phyloP scores from a whole-genome alignment of 2,329 filamentous ascomycete genomes.

The Atkinsonella hypoxylon region DNA sequence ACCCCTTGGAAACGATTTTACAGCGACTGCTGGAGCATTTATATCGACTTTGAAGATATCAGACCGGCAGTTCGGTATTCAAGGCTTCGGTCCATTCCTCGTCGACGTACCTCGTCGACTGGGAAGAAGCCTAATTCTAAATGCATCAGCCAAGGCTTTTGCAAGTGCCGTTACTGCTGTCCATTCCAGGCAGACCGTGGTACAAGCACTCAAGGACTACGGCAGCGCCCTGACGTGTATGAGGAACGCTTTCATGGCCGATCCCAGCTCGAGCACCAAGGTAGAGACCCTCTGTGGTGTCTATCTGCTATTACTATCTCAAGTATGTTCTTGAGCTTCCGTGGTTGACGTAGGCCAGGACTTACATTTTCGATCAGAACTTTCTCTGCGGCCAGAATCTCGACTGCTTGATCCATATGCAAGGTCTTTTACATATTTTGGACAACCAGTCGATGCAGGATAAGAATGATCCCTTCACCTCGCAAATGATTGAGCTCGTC shows the following conservation, averaged over 20 bases:
- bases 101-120: constrained; percentile 31
- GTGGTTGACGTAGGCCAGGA: not conserved
- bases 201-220: constrained; percentile 18
- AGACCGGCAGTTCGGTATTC: constrained; percentile 34
- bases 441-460: not conserved
- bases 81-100: constrained; percentile 34
- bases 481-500: constrained; percentile 4
- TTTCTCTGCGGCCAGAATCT: constrained; percentile 1
- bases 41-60: constrained; percentile 23
- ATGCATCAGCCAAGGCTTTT: constrained; percentile 23
- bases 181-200: constrained; percentile 11
- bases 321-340: not conserved
- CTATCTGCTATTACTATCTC: constrained; percentile 24
- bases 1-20: constrained; percentile 3
- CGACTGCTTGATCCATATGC: constrained; percentile 4
- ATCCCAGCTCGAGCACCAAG: constrained; percentile 16
- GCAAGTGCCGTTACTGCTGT: constrained; percentile 15
- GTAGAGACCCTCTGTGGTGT: constrained; percentile 25
- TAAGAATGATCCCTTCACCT: constrained; percentile 1
- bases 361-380: not conserved
- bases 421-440: constrained; percentile 4
- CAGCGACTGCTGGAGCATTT: constrained; percentile 8
- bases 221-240: constrained; percentile 15
- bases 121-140: constrained; percentile 32
- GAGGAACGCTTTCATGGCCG: constrained; percentile 14